phyloP scores from a whole-genome alignment of 148 eudicot genomes.

The Chenopodium berlandieri region DNA sequence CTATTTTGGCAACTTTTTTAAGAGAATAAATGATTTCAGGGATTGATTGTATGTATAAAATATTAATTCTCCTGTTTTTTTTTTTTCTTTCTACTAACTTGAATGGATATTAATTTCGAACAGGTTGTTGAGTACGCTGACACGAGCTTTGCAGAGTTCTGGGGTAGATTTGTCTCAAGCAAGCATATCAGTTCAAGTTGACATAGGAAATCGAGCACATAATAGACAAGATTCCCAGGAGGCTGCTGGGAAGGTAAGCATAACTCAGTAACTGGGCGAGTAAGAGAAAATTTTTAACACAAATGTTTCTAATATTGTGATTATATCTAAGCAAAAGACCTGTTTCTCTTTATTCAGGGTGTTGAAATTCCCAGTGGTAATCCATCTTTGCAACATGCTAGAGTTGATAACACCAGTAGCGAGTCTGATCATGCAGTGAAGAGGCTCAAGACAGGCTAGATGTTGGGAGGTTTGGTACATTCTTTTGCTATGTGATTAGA shows the following conservation, averaged over 20 bases:
- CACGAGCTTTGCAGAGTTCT: slow-evolving; percentile 79
- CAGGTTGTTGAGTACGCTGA: slow-evolving; percentile 75
- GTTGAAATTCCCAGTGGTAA: slow-evolving; percentile 31
- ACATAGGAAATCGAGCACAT: slow-evolving; percentile 76
- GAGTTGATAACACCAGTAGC: slow-evolving; percentile 36
- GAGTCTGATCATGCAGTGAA: slow-evolving; percentile 56
- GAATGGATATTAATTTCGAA: slow-evolving; percentile 14
- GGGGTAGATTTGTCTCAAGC: slow-evolving; percentile 93
- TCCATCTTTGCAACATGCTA: slow-evolving; percentile 30
- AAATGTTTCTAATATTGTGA: neutral
- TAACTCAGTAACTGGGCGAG: neutral
- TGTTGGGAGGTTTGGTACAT: slow-evolving; percentile 25
- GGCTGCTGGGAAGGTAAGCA: slow-evolving; percentile 48
- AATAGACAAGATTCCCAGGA: slow-evolving; percentile 31
- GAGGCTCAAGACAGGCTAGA: slow-evolving; percentile 59
- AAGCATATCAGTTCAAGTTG: slow-evolving; percentile 83
- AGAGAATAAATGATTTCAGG: neutral
- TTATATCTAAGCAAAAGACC: neutral
- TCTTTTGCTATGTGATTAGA: slow-evolving; percentile 42
- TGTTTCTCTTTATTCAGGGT: slow-evolving; percentile 33
- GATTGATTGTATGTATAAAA: neutral
- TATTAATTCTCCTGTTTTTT: neutral
- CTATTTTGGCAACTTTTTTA: neutral
- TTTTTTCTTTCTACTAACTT: neutral
- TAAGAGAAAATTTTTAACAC: neutral